Conservation (phyloP, 2,329 filamentous ascomycete species). For the Spiromastix sp. region DNA sequence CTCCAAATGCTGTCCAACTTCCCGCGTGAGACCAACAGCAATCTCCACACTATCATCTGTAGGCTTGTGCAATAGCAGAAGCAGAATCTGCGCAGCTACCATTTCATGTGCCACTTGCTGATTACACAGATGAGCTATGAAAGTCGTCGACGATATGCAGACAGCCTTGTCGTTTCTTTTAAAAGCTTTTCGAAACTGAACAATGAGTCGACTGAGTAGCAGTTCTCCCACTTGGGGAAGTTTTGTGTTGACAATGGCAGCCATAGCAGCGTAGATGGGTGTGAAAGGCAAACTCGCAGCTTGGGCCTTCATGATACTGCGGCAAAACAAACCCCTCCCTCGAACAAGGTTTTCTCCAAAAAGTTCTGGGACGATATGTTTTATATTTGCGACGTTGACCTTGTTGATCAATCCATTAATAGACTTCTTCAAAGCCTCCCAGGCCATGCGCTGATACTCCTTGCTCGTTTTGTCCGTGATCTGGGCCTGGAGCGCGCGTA, state of each 20-base stretch:
- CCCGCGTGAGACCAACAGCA: conserved; percentile 82
- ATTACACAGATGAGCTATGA: conserved; percentile 90
- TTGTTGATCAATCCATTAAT: conserved; percentile 99
- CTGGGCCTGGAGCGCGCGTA: conserved; percentile 86
- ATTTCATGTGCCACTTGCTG: conserved; percentile 94
- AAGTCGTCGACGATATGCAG: conserved; percentile 83
- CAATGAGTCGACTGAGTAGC: conserved; percentile 69
- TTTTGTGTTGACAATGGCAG: conserved; percentile 94
- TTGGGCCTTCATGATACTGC: conserved; percentile 97
- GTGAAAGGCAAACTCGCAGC: conserved; percentile 92
- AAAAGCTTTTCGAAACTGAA: conserved; percentile 93
- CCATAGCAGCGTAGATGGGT: conserved; percentile 91
- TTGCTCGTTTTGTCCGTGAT: conserved; percentile 95
- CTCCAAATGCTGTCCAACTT: conserved; percentile 88
- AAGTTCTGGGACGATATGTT: conserved; percentile 89
- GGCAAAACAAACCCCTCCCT: conserved; percentile 83
- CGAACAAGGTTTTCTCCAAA: conserved; percentile 91
- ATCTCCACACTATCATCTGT: conserved; percentile 98
- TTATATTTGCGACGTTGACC: conserved; percentile 96
- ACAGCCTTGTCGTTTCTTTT: conserved; percentile 95
- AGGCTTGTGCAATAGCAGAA: conserved; percentile 87
- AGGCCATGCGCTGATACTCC: conserved; percentile 97
- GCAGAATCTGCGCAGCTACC: conserved; percentile 80
- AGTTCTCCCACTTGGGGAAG: conserved; percentile 89
- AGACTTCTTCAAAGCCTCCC: conserved; percentile 97